Evolutionary conservation across 2,329 filamentous ascomycete genomes (phyloP), one percentile per base, ranked within the genome.

Genomic region (Colletotrichum karsti): DNA sequence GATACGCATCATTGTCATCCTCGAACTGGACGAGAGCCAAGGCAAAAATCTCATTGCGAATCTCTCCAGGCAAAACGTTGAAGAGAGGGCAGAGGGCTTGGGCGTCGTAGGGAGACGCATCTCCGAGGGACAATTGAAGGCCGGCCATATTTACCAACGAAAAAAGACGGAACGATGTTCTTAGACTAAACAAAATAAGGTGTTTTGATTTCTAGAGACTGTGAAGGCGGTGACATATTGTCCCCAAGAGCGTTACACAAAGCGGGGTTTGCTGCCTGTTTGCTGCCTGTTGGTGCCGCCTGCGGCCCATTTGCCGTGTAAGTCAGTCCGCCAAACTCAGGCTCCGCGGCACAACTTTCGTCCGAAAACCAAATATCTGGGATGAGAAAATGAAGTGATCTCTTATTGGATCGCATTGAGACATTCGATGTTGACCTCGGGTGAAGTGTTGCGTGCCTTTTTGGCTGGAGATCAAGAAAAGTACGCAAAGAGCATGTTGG

Each of bases 21-120:
- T 79, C 76, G 33, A 77, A 80, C 30, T 81, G 79, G 6, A 78
- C 74, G 4, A 86, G 73, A 0, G 75, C 79, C 48, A 75, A 76
- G 9, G 74, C 64, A 72, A 85, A 89, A 54, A 89, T 85, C 2
- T 76, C 72, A 67, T 78, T 77, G 61, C 87, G 82, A 13, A 88
- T 71, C 72, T 89, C 87, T 15, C 80, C 79, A 0, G 87, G 85
- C 0, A 88, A 72, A 2, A 68, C 15, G 2, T 61, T 42, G 69
- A 82, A 84, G 1, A 85, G 72, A 13, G 63, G 67, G 13, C 15
- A 54, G 1, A 46, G 26, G 9, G 15, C n/a, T 18, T 67, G 64
- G 28, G 12, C 26, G 24, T 57, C 26, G 10, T 28, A 56, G 3
- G 39, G 15, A n/a, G 39, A 35, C n/a, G 39, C 39, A 1, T 28